A percentile compares a stretch with the other conserved stretches of the same genome.
These are phyloP conservation scores for Fraxinus ornus DNA, from an alignment of 305 asterid genomes.

Conservation along the genomic window DNA sequence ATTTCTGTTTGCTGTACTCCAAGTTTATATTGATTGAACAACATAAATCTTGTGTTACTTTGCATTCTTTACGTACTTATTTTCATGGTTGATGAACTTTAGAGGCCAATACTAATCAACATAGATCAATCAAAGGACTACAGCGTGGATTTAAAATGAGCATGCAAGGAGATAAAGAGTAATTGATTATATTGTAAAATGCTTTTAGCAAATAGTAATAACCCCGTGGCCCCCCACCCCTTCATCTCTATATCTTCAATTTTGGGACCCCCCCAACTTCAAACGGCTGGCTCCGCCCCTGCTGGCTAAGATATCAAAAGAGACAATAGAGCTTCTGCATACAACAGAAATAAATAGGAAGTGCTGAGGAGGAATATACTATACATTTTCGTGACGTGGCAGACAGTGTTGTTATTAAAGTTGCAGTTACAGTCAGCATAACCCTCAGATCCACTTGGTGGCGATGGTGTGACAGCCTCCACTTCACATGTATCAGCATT, in stretches of 20 bases:
- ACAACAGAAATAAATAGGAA: slow-evolving; percentile 2
- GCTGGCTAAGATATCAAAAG: not conserved
- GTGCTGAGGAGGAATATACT: slow-evolving; percentile 12
- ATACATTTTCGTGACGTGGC: slow-evolving; percentile 69
- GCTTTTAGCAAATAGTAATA: not conserved
- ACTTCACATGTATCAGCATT: slow-evolving; percentile 55
- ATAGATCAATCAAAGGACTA: not conserved
- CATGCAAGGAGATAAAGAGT: not conserved
- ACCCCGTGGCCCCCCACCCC: too few species aligned
- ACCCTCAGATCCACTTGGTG: slow-evolving; percentile 47
- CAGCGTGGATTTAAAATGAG: not conserved
- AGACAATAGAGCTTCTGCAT: not conserved
- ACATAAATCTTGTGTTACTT: not conserved
- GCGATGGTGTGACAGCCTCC: slow-evolving; percentile 43
- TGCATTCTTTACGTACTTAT: not conserved
- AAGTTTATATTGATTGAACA: not conserved
- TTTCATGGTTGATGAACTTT: not conserved
- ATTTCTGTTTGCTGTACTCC: not conserved
- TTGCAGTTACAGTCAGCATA: slow-evolving; percentile 59
- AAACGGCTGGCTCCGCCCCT: too few species aligned
- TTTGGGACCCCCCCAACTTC: too few species aligned
- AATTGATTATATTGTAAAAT: not conserved
- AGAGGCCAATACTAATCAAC: not conserved
- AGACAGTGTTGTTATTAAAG: slow-evolving; percentile 43
- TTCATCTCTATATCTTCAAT: too few species aligned